Percentiles rank a stretch among this genome's conserved stretches.
Evolutionary conservation across 164 flowering plant genomes (phyloP).

Genomic region (Akebia trifoliata): DNA sequence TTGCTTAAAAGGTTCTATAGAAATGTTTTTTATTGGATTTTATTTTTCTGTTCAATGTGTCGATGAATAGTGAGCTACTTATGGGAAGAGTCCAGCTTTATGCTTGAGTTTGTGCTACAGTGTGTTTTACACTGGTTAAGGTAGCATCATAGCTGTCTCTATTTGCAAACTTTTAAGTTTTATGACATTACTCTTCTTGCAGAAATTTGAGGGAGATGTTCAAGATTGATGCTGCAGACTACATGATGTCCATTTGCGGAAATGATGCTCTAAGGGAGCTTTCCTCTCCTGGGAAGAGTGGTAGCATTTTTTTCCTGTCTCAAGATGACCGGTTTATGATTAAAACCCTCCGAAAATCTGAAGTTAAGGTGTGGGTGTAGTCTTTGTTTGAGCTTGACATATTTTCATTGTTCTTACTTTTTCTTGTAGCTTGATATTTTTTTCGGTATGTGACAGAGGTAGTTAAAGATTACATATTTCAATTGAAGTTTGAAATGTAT

Average conservation of each 20-base stretch:
- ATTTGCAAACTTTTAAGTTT: neutral
- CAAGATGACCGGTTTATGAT: conserved; percentile 99
- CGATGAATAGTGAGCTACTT: neutral
- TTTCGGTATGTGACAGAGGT: no score
- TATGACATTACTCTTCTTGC: conserved; percentile 2
- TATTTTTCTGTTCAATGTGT: neutral
- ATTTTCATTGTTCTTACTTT: neutral
- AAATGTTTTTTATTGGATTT: neutral
- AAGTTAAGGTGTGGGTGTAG: conserved; percentile 74
- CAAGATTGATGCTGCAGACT: conserved; percentile 97
- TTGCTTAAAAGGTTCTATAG: no score
- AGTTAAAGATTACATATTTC: no score
- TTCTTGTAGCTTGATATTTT: neutral
- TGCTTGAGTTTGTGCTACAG: neutral
- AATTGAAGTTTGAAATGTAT: no score
- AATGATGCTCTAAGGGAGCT: conserved; percentile 95
- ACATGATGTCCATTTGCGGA: conserved; percentile 99
- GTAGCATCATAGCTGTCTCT: neutral
- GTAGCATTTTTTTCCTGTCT: conserved; percentile 89
- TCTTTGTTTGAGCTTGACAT: neutral
- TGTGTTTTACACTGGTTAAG: neutral
- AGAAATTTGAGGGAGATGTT: conserved; percentile 95
- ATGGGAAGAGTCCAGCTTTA: neutral
- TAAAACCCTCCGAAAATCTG: conserved; percentile 91
- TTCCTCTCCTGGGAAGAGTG: conserved; percentile 99